Evolutionary conservation across 2,329 filamentous ascomycete species (phyloP).

Genomic region (Incumbomyces delicatus): DNA sequence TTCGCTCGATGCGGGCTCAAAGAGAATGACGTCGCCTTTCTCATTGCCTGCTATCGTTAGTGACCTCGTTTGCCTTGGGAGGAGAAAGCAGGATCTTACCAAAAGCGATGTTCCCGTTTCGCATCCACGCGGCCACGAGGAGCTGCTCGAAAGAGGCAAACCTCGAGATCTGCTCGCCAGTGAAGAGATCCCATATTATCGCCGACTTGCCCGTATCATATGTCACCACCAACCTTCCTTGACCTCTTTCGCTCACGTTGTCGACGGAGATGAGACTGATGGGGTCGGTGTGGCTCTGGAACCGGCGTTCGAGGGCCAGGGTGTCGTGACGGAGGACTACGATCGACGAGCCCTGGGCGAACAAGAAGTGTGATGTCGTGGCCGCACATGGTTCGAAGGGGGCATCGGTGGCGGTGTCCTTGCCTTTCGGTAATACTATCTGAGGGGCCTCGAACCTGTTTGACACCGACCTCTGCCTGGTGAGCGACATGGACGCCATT

Average conservation of each 20-base stretch:
- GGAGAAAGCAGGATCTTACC: conserved; percentile 48
- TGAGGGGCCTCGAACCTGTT: conserved; percentile 12
- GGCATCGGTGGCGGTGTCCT: conserved; percentile 26
- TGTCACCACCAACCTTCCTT: conserved; percentile 78
- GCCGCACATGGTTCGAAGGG: conserved; percentile 80
- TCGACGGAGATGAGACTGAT: conserved; percentile 79
- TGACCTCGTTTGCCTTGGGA: conserved; percentile 10
- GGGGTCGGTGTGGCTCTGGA: conserved; percentile 73
- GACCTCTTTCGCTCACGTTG: conserved; percentile 77
- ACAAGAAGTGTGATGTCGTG: conserved; percentile 82
- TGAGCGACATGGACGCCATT: conserved; percentile 11
- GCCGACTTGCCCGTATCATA: conserved; percentile 86
- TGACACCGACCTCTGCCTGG: conserved; percentile 18
- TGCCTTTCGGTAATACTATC: conserved; percentile 9
- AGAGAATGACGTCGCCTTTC: conserved; percentile 86
- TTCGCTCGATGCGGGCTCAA: conserved; percentile 86
- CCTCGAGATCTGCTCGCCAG: conserved; percentile 79
- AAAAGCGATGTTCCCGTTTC: conserved; percentile 92
- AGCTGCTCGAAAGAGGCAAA: conserved; percentile 87
- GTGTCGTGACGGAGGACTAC: conserved; percentile 89
- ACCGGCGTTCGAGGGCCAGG: conserved; percentile 75
- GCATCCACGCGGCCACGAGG: conserved; percentile 84
- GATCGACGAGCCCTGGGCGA: conserved; percentile 70
- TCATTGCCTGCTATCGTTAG: conserved; percentile 58
- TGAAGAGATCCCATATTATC: conserved; percentile 94